Evolutionary conservation across 495 filamentous ascomycete species (phyloP).

Genomic region (Neurospora tetrasperma): DNA sequence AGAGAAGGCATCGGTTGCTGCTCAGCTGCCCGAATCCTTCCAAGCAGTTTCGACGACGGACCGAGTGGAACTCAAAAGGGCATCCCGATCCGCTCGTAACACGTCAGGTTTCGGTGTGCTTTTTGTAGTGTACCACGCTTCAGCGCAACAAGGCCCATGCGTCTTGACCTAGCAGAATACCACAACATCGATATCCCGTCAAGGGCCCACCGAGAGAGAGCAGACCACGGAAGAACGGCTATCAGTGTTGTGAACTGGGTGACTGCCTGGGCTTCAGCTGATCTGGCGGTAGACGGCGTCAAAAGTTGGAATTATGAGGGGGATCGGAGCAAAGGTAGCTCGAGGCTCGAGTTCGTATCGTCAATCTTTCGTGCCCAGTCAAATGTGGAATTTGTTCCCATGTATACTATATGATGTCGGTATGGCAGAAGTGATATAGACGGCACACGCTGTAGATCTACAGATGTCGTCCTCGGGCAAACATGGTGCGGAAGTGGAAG

Average conservation of each 20-base stretch:
- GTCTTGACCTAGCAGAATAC: neutral
- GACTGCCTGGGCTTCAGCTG: neutral
- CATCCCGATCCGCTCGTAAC: neutral
- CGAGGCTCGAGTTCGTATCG: neutral
- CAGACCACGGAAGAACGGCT: neutral
- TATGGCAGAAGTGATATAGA: neutral
- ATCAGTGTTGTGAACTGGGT: neutral
- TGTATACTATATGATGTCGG: neutral
- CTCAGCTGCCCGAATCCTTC: neutral
- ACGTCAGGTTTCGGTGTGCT: neutral
- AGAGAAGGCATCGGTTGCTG: neutral
- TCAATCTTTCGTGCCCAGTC: neutral
- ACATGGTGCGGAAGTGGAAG: neutral
- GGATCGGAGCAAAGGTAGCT: neutral
- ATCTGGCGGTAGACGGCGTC: neutral
- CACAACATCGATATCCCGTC: neutral
- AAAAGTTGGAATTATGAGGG: neutral
- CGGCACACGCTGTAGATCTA: neutral
- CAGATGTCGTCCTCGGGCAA: neutral
- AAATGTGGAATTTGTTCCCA: neutral
- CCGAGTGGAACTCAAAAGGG: neutral
- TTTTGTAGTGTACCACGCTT: neutral
- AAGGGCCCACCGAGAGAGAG: neutral
- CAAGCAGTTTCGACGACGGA: neutral
- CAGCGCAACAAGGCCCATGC: neutral